phyloP scores from a whole-genome alignment of 768 basidiomycete species.

The Tricholoma terreum region DNA sequence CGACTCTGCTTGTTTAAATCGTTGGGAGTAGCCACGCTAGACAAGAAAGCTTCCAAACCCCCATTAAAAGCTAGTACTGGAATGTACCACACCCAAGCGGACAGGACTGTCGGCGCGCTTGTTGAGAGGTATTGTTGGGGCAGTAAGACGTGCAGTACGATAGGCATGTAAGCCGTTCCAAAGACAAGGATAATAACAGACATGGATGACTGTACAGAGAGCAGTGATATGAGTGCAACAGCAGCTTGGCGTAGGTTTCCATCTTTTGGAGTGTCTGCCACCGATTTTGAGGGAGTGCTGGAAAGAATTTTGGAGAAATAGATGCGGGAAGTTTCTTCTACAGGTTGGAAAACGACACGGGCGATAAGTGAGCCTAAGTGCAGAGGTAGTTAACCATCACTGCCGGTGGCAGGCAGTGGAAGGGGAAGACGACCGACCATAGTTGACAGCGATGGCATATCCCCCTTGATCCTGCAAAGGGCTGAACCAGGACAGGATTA shows the following conservation, averaged over 20 bases:
- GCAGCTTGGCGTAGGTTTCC: slow-evolving; percentile 40
- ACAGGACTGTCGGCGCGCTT: slow-evolving; percentile 75
- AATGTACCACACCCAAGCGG: slow-evolving; percentile 83
- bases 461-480: slow-evolving; percentile 88
- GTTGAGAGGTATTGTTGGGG: slow-evolving; percentile 68
- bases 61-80: slow-evolving; percentile 91
- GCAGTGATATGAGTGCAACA: slow-evolving; percentile 51
- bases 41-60: slow-evolving; percentile 85
- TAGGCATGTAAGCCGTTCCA: slow-evolving; percentile 69
- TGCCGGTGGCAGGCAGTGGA: not conserved
- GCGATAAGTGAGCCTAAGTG: slow-evolving; percentile 83
- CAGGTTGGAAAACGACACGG: slow-evolving; percentile 90
- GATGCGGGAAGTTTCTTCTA: slow-evolving; percentile 89
- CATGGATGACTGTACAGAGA: slow-evolving; percentile 64
- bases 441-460: slow-evolving; percentile 94
- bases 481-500: slow-evolving; percentile 82
- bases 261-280: slow-evolving; percentile 9
- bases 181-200: slow-evolving; percentile 72
- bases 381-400: not conserved
- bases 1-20: slow-evolving; percentile 72
- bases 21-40: slow-evolving; percentile 64
- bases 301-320: slow-evolving; percentile 74
- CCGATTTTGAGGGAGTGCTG: slow-evolving; percentile 9
- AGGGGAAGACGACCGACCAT: slow-evolving; percentile 50
- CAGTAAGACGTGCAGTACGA: slow-evolving; percentile 66